Evolutionary conservation across 495 filamentous ascomycete species (phyloP).

Genomic region (Polyplosphaeria fusca): DNA sequence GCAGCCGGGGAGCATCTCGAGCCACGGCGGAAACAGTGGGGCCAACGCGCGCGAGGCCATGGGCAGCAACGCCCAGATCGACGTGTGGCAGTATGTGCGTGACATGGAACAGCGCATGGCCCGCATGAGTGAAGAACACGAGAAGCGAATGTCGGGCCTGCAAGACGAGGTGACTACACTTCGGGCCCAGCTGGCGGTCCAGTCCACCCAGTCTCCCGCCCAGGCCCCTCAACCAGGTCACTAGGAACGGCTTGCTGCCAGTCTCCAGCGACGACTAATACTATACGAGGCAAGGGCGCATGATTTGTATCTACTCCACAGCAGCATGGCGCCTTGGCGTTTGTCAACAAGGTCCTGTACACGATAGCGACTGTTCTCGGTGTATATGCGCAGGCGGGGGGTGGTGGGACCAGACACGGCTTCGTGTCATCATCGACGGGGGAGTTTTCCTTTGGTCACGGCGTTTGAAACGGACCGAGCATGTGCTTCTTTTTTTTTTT

Average conservation of each 20-base stretch:
- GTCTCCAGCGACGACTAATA: too few relatives aligned
- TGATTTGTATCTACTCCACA: too few relatives aligned
- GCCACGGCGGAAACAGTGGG: conserved; percentile 40
- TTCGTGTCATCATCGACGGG: too few relatives aligned
- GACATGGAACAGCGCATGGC: conserved; percentile 35
- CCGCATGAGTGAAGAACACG: conserved; percentile 38
- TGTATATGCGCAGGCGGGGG: too few relatives aligned
- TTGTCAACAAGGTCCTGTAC: conserved; percentile 26
- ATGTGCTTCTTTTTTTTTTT: too few relatives aligned
- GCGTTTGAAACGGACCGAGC: too few relatives aligned
- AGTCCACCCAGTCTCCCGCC: not conserved
- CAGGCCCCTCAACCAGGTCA: conserved; percentile 1
- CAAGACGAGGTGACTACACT: conserved; percentile 38
- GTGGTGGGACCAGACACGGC: too few relatives aligned
- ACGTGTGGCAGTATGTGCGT: conserved; percentile 39
- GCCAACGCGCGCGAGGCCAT: conserved; percentile 42
- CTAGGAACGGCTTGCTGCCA: too few relatives aligned
- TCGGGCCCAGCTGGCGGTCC: conserved; percentile 32
- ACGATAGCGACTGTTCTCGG: conserved; percentile 27
- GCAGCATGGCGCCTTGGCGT: conserved; percentile 7
- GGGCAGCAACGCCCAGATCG: conserved; percentile 14
- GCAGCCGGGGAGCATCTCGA: conserved; percentile 42
- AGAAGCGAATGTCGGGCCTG: conserved; percentile 34
- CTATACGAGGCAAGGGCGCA: too few relatives aligned
- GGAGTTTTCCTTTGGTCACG: too few relatives aligned